These are phyloP conservation scores for Candida nanaspora DNA, from an alignment of 805 yeast genomes.

Conservation along the genomic window DNA sequence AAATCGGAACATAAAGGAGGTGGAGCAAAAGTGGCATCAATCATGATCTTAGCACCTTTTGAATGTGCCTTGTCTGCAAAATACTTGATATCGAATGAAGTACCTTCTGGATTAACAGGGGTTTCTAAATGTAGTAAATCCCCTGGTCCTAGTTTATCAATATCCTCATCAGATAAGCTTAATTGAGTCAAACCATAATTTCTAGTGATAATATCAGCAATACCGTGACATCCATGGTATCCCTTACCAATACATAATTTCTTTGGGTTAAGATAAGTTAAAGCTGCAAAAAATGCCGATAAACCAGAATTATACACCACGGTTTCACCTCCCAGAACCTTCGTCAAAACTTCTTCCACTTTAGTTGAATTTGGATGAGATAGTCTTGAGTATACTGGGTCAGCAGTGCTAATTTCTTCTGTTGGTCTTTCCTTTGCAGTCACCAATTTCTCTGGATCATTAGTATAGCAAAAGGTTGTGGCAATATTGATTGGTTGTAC, in stretches of 20 bases:
- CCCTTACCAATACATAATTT: conserved; percentile 66
- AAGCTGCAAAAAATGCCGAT: conserved; percentile 70
- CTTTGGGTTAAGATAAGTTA: conserved; percentile 68
- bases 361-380: conserved; percentile 67
- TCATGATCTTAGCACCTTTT: conserved; percentile 63
- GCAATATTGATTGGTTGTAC: conserved; percentile 78
- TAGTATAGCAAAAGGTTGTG: conserved; percentile 66
- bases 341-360: conserved; percentile 57
- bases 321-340: conserved; percentile 55
- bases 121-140: conserved; percentile 82
- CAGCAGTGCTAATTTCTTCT: conserved; percentile 13
- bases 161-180: conserved; percentile 36
- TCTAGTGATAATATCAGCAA: conserved; percentile 55
- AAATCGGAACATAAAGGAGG: conserved; percentile 76
- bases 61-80: conserved; percentile 69
- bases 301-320: conserved; percentile 74
- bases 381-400: conserved; percentile 60
- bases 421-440: conserved; percentile 31
- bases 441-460: conserved; percentile 48
- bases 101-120: conserved; percentile 83
- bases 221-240: conserved; percentile 80
- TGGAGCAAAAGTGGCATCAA: conserved; percentile 92
- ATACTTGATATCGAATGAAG: conserved; percentile 50
- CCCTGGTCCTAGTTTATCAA: conserved; percentile 44
- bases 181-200: conserved; percentile 48